Conservation (phyloP, 257 asterid species). For the Jacaranda copaia region DNA sequence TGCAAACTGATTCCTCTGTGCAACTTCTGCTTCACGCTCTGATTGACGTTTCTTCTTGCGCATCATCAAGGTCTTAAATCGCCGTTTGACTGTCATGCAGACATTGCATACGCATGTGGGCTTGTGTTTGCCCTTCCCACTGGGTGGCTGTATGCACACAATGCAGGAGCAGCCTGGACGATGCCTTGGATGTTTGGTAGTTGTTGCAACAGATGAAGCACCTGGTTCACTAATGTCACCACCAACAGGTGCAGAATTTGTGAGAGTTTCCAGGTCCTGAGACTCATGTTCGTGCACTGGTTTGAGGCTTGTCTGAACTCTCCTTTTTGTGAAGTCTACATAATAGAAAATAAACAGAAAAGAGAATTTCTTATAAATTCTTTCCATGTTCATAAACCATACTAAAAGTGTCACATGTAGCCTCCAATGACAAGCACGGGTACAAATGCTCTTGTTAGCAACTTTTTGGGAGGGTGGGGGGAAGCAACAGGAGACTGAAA, state of each 20-base stretch:
- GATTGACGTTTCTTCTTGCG: constrained; percentile 95
- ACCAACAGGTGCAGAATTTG: constrained; percentile 48
- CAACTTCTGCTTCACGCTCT: constrained; percentile 89
- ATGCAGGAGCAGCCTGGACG: constrained; percentile 99
- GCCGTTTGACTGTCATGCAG: constrained; percentile 95
- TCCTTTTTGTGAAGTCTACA: constrained; percentile 64
- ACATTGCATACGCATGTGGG: constrained; percentile 95
- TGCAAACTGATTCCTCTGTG: constrained; percentile 61
- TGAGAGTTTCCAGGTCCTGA: constrained; percentile 49
- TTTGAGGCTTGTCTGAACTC: constrained; percentile 53
- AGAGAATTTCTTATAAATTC: neutral
- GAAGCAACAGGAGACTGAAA: no score
- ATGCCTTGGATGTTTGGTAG: constrained; percentile 94
- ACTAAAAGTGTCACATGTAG: no score
- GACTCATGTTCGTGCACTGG: constrained; percentile 51
- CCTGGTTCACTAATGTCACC: constrained; percentile 55
- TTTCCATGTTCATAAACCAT: neutral
- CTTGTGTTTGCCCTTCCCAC: constrained; percentile 98
- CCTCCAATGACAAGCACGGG: no score
- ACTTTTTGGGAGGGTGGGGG: no score
- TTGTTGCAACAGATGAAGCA: constrained; percentile 67
- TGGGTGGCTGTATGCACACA: constrained; percentile 99
- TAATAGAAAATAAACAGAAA: constrained; percentile 18
- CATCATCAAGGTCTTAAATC: constrained; percentile 97
- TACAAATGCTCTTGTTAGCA: no score